A percentile compares a stretch with the other conserved stretches of the same genome.
phyloP scores from a whole-genome alignment of 192 early-diverging fungal species.

The Funneliformis mosseae region DNA sequence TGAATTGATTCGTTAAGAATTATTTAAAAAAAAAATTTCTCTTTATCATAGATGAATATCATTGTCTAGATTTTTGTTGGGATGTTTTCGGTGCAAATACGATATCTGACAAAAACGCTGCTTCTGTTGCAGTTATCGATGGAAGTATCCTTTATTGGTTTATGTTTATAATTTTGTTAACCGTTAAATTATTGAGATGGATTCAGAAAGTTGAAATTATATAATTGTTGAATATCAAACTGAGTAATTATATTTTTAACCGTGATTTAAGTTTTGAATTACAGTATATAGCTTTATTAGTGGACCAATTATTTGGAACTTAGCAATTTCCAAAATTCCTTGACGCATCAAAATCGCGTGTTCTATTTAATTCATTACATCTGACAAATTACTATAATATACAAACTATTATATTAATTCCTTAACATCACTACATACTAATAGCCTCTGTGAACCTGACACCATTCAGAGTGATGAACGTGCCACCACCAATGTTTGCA shows the following conservation, averaged over 20 bases:
- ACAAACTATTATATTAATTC: neutral
- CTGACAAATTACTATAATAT: no score
- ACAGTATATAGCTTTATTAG: neutral
- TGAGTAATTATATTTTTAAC: neutral
- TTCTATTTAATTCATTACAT: no score
- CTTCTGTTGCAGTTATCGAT: conserved; percentile 77
- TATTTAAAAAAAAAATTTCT: conserved; percentile 9
- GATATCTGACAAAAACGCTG: conserved; percentile 44
- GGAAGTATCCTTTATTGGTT: conserved; percentile 47
- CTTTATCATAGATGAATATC: conserved; percentile 41
- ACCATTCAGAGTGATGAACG: conserved; percentile 79
- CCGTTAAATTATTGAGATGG: neutral
- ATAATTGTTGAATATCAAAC: no score
- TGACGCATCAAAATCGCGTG: no score
- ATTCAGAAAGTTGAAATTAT: no score
- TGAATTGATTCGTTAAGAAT: neutral
- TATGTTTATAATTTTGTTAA: neutral
- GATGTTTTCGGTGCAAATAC: conserved; percentile 49
- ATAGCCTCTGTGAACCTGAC: conserved; percentile 63
- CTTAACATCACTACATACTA: conserved; percentile 34
- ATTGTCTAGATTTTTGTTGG: conserved; percentile 40
- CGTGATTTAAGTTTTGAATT: conserved; percentile 6
- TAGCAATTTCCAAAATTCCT: no score
- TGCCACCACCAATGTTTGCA: conserved; percentile 93
- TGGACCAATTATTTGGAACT: no score